These are phyloP conservation scores for Neoconidiobolus thromboides DNA, from an alignment of 371 early-diverging fungal species.

Conservation along the genomic window DNA sequence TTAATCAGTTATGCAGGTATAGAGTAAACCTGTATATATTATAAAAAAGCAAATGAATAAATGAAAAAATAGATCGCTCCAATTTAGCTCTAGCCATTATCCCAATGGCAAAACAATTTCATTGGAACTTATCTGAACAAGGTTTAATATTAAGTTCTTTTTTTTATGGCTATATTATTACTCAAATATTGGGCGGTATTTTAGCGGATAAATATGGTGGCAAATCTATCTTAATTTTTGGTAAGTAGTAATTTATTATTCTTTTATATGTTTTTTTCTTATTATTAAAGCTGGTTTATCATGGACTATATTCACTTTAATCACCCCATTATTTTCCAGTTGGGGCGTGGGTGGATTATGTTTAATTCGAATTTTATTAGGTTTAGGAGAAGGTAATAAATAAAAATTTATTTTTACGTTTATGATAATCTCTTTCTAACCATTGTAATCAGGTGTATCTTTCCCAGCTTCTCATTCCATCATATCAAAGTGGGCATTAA, in stretches of 20 bases:
- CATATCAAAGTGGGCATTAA: not conserved
- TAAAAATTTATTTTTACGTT: not conserved
- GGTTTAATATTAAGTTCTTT: not conserved
- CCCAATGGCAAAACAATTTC: slow-evolving; percentile 9
- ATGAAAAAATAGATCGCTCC: not conserved
- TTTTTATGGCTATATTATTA: slow-evolving; percentile 2
- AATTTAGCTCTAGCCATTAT: slow-evolving; percentile 6
- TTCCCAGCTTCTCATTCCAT: slow-evolving; percentile 2
- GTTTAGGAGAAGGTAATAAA: not conserved
- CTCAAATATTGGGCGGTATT: slow-evolving; percentile 3
- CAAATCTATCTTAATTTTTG: not conserved
- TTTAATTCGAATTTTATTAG: not conserved
- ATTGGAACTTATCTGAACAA: not conserved
- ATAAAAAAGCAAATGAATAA: not conserved
- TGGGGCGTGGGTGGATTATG: too few species aligned
- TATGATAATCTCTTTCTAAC: not conserved
- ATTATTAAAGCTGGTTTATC: not conserved
- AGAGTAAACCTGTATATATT: not conserved
- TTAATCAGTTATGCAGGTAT: slow-evolving; percentile 5
- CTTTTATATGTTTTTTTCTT: not conserved
- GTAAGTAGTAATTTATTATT: not conserved
- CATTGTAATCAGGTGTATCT: not conserved
- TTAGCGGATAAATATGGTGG: slow-evolving; percentile 4
- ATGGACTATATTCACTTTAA: not conserved
- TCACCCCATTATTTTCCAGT: not conserved